Base-by-base conservation (phyloP, 192 early-diverging fungal genomes). In the Podila verticillata region DNA sequence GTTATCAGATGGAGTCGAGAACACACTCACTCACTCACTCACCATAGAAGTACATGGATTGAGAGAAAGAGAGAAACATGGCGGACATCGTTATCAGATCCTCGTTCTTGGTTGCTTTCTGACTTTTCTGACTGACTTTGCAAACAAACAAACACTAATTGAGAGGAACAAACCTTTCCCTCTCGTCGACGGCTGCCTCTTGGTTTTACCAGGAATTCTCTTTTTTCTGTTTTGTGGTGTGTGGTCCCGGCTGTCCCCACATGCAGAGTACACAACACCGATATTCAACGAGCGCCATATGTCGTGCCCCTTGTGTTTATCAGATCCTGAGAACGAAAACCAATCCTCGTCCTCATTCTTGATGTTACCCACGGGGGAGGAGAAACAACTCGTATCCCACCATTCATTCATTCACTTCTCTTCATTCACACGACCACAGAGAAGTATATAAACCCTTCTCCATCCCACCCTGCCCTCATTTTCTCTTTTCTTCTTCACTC, bases 401-500 rank as follows among this genome's bases (percentile, higher is more conserved):
- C 44, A 47, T 15, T 47, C 44, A 9, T 7, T 47, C 44, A 47
- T 15, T 47, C 44, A 47, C 44, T 47, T 15, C 7, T 15, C 44
- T 15, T 54, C 51, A 8, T 44, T 44, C 39, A 10, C 39, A 3
- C 39, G 13, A 44, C 15, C 9, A 8, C 9, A 35, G 34, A 0
- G 34, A 0, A 22, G 22, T 54, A 54, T 54, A 54, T 24, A 54
- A 54, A 26, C 24, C 20, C 20, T 0, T n/a, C 51, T 24, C 51
- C 15, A 13, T 44, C 20, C 24, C 51, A 7, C 10, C n/a, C n/a
- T n/a, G n/a, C 51, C 65, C 28, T 15, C 3, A 22, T 35, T 47
- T 35, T 68, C 10, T 69, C 47, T 44, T 32, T 32, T 60, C 29
- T 68, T 48, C 12, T 32, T 61, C 44, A n/a, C 44, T 34, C n/a